phyloP scores from a whole-genome alignment of 208 protist species.

The Vickermania ingenoplastis region DNA sequence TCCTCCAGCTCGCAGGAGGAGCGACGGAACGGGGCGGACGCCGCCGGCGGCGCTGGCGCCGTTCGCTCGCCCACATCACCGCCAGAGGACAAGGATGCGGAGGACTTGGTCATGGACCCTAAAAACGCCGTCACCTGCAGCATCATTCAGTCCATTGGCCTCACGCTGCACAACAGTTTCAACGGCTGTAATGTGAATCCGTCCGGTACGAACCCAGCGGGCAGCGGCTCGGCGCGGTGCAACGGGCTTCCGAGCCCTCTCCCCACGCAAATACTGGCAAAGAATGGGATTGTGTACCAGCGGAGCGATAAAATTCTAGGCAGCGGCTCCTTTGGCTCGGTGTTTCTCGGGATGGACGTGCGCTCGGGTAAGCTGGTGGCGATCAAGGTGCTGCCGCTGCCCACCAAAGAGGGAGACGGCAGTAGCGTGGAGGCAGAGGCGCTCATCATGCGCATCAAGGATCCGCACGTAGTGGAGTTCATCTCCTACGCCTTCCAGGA shows the following conservation, averaged over 20 bases:
- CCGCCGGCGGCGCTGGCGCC: background rate
- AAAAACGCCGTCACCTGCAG: constrained; percentile 8
- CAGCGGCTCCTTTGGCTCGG: constrained; percentile 75
- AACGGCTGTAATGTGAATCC: background rate
- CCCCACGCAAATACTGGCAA: constrained; percentile 53
- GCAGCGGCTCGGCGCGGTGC: constrained; percentile 1
- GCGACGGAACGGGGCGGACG: background rate
- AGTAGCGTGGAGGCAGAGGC: constrained; percentile 71
- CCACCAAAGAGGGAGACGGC: constrained; percentile 47
- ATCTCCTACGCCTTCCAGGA: constrained; percentile 70
- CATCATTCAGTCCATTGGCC: constrained; percentile 28
- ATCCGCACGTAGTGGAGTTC: constrained; percentile 80
- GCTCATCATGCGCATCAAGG: constrained; percentile 71
- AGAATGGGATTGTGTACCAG: constrained; percentile 65
- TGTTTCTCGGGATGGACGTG: constrained; percentile 82
- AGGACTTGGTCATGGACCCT: background rate
- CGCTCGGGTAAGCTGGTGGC: constrained; percentile 70
- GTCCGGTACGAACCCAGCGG: background rate
- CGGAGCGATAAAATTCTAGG: constrained; percentile 75
- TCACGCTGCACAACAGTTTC: constrained; percentile 21
- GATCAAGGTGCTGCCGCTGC: constrained; percentile 79
- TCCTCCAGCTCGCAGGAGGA: background rate
- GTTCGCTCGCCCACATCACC: background rate
- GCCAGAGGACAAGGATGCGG: too few species aligned
- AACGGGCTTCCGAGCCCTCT: constrained; percentile 4